Base-by-base conservation (phyloP, 805 yeast species). In the Wickerhamomyces kurtzmanii region DNA sequence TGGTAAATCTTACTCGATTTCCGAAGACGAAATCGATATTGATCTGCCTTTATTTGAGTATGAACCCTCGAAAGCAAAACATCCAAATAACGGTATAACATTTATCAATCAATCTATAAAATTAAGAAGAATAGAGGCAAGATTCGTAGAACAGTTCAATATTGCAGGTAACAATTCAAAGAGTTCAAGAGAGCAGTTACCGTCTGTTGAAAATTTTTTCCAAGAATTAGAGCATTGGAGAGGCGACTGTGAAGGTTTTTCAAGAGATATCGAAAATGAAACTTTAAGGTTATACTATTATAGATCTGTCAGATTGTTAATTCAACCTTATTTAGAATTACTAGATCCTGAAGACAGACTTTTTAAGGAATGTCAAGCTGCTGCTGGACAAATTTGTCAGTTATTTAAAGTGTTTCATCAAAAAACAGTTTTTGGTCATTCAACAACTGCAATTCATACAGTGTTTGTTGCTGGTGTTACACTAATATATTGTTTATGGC, bases 401-500 rank as follows among this genome's bases (percentile, higher is more conserved):
- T 55, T 74, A 15, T 71, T 73, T 45, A 71, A 74, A 37, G 72
- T 68, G 10, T 74, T 71, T 45, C 79, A 72, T 47, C 75, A 73
- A 41, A 70, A 66, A 39, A 71, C 80, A 0, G 70, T 68, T 2
- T 57, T 59, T 30, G 82, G 82, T 4, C 79, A 72, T 42, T 71
- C 81, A 1, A 73, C 77, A 0, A 65, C 77, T 18, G 75, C 79
- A 9, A 72, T 75, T 23, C 82, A 75, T 42, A 71, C 80, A 0
- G 73, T 71, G 8, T 75, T 75, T 44, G 74, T 71, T 27, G 81
- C 82, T 9, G 84, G 84, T 26, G 74, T 75, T 6, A 75, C 83
- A 1, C 52, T 75, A 20, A 67, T 74, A 6, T 75, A 75, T 40
- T 75, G 82, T 48, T 55, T 75, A 38, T 75, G 82, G 81, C 42